Base-by-base conservation (phyloP, 345 rosid species). In the Heritiera littoralis region DNA sequence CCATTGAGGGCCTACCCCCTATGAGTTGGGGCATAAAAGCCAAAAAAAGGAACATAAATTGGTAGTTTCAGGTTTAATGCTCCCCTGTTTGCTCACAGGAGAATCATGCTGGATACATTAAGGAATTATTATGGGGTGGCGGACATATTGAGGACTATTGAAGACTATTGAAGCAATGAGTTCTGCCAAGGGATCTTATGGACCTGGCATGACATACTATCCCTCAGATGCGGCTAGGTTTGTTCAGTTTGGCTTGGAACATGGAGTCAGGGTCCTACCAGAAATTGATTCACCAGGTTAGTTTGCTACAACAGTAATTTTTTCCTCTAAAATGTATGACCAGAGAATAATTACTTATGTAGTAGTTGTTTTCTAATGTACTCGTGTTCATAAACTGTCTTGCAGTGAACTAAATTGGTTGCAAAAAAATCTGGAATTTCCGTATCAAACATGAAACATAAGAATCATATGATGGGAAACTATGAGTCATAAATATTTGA, bases 271-370 rank as follows among this genome's bases (percentile, higher is more conserved):
- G 77, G 89, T 95, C 71, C 7, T 95, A 49, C 97, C 98, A 10
- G 97, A 95, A 67, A 86, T 95, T 8, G 98, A 95, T 84, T 81
- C 94, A 78, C 98, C 98, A n/a, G 98, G 97, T 92, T 5, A 86
- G 91, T 76, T 71, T 30, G 20, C 46, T 28, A 3, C 55, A 4
- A 9, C 32, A 28, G 20, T 32, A 4, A 4, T 52, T 51, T 75
- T 73, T 76, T 52, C 40, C 17, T 28, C 9, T n/a, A 23, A 23
- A 23, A 23, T 0, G 28, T 23, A 23, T 23, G 28, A 23, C 28
- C 28, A 23, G 28, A 54, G 2, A 54, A 54, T 54, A 54, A 7
- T 54, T 54, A 54, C 17, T 56, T 30, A 7, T 5, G 61, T 8
- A n/a, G 61, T 56, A 56, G 61, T 56, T 18, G 11, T 2, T 20